A percentile compares a stretch with the other conserved stretches of the same genome.
These are phyloP conservation scores for Chlorencoelia australis DNA, from an alignment of 2,329 filamentous ascomycete species.

Conservation along the genomic window DNA sequence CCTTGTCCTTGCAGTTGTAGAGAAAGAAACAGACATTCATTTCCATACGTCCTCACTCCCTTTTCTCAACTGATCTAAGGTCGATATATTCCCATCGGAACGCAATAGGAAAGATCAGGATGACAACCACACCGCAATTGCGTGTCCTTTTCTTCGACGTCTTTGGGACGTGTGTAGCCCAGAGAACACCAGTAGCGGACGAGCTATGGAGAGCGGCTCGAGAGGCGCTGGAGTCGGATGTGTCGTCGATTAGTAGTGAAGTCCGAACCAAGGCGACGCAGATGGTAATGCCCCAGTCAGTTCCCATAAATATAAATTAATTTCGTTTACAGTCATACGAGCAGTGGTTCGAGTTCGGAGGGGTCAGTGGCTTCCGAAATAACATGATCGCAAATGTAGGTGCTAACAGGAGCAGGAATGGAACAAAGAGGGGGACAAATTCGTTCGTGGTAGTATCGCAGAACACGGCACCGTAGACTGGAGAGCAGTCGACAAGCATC, in stretches of 20 bases:
- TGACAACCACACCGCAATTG: slow-evolving; percentile 10
- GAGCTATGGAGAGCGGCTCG: slow-evolving; percentile 11
- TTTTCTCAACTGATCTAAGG: slow-evolving; percentile 7
- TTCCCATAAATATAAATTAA: slow-evolving; percentile 11
- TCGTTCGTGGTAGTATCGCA: slow-evolving; percentile 10
- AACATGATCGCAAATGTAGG: slow-evolving; percentile 9
- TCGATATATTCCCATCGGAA: slow-evolving; percentile 8
- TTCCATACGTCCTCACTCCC: slow-evolving; percentile 5
- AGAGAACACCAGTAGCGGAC: slow-evolving; percentile 11
- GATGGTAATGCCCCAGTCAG: slow-evolving; percentile 9
- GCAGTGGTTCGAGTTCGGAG: slow-evolving; percentile 11
- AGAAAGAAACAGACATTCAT: slow-evolving; percentile 7
- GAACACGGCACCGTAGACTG: slow-evolving; percentile 9
- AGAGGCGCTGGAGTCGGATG: slow-evolving; percentile 12
- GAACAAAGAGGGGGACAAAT: slow-evolving; percentile 12
- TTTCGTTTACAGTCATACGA: slow-evolving; percentile 12
- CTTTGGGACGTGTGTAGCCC: slow-evolving; percentile 13
- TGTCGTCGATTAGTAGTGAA: slow-evolving; percentile 12
- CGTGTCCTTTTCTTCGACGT: slow-evolving; percentile 14
- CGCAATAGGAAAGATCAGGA: slow-evolving; percentile 8
- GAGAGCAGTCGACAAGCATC: slow-evolving; percentile 13
- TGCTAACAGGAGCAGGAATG: slow-evolving; percentile 13
- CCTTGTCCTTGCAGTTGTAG: slow-evolving; percentile 2
- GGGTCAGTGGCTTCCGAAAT: slow-evolving; percentile 8
- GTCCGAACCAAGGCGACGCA: slow-evolving; percentile 11